Evolutionary conservation across 1,284 basidiomycete genomes (phyloP).

Genomic region (Rhodotorula sp.): DNA sequence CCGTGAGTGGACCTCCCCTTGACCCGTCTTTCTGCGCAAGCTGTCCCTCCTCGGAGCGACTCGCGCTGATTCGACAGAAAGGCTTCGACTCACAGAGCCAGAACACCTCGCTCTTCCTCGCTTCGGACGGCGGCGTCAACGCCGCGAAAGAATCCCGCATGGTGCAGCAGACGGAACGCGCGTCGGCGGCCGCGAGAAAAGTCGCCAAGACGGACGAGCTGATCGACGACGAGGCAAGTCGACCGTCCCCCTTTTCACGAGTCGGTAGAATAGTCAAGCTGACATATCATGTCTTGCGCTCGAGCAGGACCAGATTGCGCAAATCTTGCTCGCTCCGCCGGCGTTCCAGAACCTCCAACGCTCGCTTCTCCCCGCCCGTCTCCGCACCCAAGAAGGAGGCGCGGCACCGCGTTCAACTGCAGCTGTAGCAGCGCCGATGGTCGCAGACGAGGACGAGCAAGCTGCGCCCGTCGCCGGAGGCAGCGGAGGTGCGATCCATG

Average conservation of each 20-base stretch:
- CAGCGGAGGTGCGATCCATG: no score
- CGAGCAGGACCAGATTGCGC: slow-evolving; percentile 31
- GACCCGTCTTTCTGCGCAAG: no score
- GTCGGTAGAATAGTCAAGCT: neutral
- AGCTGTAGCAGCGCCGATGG: no score
- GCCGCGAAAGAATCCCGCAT: slow-evolving; percentile 13
- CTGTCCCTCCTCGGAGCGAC: no score
- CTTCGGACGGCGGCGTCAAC: neutral
- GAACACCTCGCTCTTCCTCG: slow-evolving; percentile 29
- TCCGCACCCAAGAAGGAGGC: neutral
- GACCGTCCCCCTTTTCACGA: no score
- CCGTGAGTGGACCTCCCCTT: neutral
- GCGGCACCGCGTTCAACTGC: no score
- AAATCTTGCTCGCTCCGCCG: slow-evolving; percentile 20
- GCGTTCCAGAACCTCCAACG: slow-evolving; percentile 30
- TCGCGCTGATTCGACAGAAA: no score
- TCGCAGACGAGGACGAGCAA: neutral
- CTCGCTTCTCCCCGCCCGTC: slow-evolving; percentile 20
- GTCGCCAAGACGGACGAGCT: slow-evolving; percentile 15
- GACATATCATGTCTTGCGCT: neutral
- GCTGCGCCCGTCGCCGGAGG: neutral
- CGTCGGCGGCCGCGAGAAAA: neutral
- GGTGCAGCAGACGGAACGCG: slow-evolving; percentile 13
- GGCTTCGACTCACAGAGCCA: slow-evolving; percentile 1
- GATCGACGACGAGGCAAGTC: slow-evolving; percentile 30